Evolutionary conservation across 2,329 filamentous ascomycete species (phyloP).

Genomic region (Aspergillus costaricaensis): DNA sequence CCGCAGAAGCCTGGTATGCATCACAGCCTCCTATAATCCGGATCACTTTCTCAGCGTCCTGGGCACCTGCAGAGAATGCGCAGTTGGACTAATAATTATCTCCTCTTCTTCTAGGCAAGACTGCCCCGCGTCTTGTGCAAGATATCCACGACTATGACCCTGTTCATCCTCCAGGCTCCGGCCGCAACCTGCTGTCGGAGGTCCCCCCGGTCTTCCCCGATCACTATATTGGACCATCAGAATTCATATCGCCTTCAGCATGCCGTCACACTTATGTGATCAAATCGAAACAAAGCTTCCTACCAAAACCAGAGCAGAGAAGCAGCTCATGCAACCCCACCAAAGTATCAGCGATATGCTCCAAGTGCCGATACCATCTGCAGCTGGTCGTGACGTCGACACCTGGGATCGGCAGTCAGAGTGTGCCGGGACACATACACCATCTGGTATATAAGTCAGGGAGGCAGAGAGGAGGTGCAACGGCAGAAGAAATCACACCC

Average conservation of each 20-base stretch:
- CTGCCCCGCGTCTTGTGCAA: slow-evolving; percentile 51
- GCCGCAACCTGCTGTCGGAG: slow-evolving; percentile 60
- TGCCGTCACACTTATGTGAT: slow-evolving; percentile 63
- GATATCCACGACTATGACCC: slow-evolving; percentile 50
- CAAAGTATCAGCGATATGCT: slow-evolving; percentile 63
- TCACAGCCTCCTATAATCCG: not conserved
- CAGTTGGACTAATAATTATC: slow-evolving; percentile 4
- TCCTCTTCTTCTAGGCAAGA: slow-evolving; percentile 47
- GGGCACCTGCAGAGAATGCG: not conserved
- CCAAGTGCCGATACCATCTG: slow-evolving; percentile 63
- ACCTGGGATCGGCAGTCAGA: slow-evolving; percentile 49
- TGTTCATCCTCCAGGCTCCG: slow-evolving; percentile 44
- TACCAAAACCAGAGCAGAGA: slow-evolving; percentile 45
- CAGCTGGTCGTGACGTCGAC: slow-evolving; percentile 59
- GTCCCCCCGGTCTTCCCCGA: slow-evolving; percentile 55
- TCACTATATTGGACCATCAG: slow-evolving; percentile 35
- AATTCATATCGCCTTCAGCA: slow-evolving; percentile 44
- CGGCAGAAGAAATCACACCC: slow-evolving; percentile 25
- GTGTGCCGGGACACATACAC: slow-evolving; percentile 58
- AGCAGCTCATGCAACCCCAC: slow-evolving; percentile 50
- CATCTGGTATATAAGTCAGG: slow-evolving; percentile 56
- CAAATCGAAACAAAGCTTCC: slow-evolving; percentile 58
- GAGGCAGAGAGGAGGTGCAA: slow-evolving; percentile 30
- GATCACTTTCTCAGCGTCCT: not conserved
- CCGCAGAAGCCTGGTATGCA: slow-evolving; percentile 36